phyloP scores from a whole-genome alignment of 257 asterid genomes.

The Mitragyna speciosa region DNA sequence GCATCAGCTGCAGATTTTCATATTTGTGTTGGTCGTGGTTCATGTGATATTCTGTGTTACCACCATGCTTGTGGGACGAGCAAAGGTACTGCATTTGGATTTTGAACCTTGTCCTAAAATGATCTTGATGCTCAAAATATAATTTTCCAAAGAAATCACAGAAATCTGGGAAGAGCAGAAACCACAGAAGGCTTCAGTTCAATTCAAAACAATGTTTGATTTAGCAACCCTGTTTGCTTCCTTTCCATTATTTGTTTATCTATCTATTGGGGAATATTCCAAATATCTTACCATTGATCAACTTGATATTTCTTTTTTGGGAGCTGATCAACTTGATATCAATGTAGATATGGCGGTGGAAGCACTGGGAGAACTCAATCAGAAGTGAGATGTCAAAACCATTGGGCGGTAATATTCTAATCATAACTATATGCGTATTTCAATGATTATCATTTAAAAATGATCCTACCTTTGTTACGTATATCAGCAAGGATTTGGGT shows the following conservation, averaged over 20 bases:
- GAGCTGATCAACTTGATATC: neutral
- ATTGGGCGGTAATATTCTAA: slow-evolving; percentile 32
- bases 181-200: too few relatives aligned
- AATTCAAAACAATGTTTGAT: too few relatives aligned
- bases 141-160: too few relatives aligned
- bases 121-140: neutral
- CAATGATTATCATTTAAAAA: neutral
- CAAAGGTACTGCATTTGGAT: slow-evolving; percentile 41
- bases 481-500: neutral
- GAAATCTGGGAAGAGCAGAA: too few relatives aligned
- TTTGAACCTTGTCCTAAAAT: neutral
- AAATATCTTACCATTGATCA: neutral
- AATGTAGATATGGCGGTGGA: slow-evolving; percentile 73
- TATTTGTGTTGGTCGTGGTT: slow-evolving; percentile 78
- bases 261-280: neutral
- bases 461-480: neutral
- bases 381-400: slow-evolving; percentile 31
- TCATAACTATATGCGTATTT: too few relatives aligned
- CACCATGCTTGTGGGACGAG: slow-evolving; percentile 71
- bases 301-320: too few relatives aligned
- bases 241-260: neutral
- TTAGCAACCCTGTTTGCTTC: too few relatives aligned
- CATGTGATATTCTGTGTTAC: slow-evolving; percentile 71
- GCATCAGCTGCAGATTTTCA: slow-evolving; percentile 87
- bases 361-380: slow-evolving; percentile 67